Base-by-base conservation (phyloP, 2,329 filamentous ascomycete genomes). In the Trichoderma polysporum region DNA sequence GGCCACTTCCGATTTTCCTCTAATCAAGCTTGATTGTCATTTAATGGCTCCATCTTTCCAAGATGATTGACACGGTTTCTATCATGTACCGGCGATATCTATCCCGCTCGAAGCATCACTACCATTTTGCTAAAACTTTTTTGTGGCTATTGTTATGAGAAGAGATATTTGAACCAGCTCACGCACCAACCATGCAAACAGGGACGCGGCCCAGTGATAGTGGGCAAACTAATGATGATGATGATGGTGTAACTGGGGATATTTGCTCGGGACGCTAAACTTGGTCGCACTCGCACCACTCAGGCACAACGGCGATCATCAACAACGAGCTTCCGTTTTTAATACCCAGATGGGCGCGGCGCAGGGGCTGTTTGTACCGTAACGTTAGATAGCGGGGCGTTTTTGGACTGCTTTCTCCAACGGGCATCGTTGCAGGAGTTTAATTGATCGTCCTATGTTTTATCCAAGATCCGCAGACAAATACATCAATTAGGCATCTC, bases 1-100 rank as follows among this genome's bases (percentile, higher is more conserved):
- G 27, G 12, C n/a, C 13, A 7, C 10, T 41, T 33, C 15, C 9
- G n/a, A 53, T 33, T 22, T 60, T 12, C 25, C 47, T 29, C 47
- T 35, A 45, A 9, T 53, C 45, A 52, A 58, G 54, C 53, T 59
- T 58, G 63, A 53, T 59, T 35, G 63, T 41, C 63, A 66, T 59
- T 25, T 58, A 66, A 17, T 27, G 45, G 25, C 27, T 59, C 54
- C 54, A 66, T 66, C 45, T 66, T 59, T 9, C 50, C 10, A 35
- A 56, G 50, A 64, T 64, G 61, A 47, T 35, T 54, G 61, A 56
- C 37, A 64, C 50, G 61, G 27, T 54, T 64, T 33, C 25, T 19
- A 64, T 35, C 37, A 64, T 64, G 17, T 64, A 63, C 56, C 39
- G n/a, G 35, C 15, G 41, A 49, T 15, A 41, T 41, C 25, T 50